Conservation (phyloP, 768 basidiomycete genomes). For the Boletus pseudopeckii region DNA sequence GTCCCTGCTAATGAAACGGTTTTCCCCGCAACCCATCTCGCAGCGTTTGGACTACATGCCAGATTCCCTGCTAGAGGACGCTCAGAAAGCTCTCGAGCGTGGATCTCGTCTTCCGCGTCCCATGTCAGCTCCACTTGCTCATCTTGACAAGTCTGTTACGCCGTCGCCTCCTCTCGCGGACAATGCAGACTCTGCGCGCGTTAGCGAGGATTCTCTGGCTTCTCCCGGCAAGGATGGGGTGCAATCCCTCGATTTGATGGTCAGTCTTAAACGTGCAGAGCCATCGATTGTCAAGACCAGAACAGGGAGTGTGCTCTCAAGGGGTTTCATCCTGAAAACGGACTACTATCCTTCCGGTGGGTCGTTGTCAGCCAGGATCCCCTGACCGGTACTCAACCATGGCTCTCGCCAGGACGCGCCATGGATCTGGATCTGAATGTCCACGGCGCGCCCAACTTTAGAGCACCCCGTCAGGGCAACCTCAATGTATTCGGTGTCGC, state of each 20-base stretch:
- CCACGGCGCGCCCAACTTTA: slow-evolving; percentile 94
- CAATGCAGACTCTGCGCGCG: slow-evolving; percentile 4
- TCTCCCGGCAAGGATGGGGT: slow-evolving; percentile 8
- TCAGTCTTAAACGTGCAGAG: slow-evolving; percentile 60
- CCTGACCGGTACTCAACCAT: slow-evolving; percentile 1
- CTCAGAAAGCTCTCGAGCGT: neutral
- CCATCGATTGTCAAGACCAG: slow-evolving; percentile 79
- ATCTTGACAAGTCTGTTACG: slow-evolving; percentile 4
- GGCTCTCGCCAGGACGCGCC: slow-evolving; percentile 60
- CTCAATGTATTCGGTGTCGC: slow-evolving; percentile 95
- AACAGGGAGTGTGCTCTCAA: slow-evolving; percentile 75
- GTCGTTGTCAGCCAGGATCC: slow-evolving; percentile 11
- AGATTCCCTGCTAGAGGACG: neutral
- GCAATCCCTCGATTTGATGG: slow-evolving; percentile 56
- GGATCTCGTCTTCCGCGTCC: neutral
- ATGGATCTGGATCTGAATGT: slow-evolving; percentile 88
- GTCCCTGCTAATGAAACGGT: no score
- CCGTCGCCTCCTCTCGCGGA: slow-evolving; percentile 1
- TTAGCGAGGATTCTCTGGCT: neutral
- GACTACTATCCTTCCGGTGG: slow-evolving; percentile 81
- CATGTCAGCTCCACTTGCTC: slow-evolving; percentile 9
- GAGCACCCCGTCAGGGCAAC: slow-evolving; percentile 71
- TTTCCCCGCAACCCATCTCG: no score
- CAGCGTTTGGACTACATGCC: neutral
- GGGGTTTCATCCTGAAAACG: slow-evolving; percentile 93